Evolutionary conservation across 192 early-diverging fungal species (phyloP), one percentile per base, ranked within the genome.

Genomic region (Rhizophagus sp.): DNA sequence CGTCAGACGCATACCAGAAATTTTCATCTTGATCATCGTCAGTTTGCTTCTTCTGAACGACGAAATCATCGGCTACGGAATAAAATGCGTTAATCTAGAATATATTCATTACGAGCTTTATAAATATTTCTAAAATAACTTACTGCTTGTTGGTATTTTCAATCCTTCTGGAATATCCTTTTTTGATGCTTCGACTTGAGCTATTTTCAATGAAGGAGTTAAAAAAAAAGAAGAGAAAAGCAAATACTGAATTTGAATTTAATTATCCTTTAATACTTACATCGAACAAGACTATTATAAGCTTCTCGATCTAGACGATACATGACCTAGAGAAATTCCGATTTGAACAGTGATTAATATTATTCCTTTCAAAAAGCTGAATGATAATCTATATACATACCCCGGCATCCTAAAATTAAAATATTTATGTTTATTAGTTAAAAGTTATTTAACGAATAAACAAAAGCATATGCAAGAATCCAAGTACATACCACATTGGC

Each of bases 101-200:
- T 0, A 30, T 3, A 24, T 62, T 25, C 27, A 63, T 33, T 10
- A 27, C 17, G 5, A 30, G 12, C 34, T 30, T 41, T 19, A 49
- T 11, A 33, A 81, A 62, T 25, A 52, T 62, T 4, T 50, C 49
- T 81, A 83, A 78, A 84, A 84, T 64, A 78, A 79, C 52, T 82
- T 73, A 81, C 86, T 83, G 27, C 81, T 78, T 24, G 79, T 78
- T 8, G 87, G 87, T 85, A 88, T 88, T 68, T 83, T 80, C 61
- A 88, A 84, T 10, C 87, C 87, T 70, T 50, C 70, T n/a, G 87
- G 87, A 52, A 88, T 86, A 73, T 88, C 82, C 73, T 83, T 81
- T 63, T 88, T 88, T 19, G 83, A 84, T 27, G 80, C 73, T 65
- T 88, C 87, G 9, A 88, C 87, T 88, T 88, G 87, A 27, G 75